Evolutionary conservation across 2,329 filamentous ascomycete species (phyloP), one percentile per base, ranked within the genome.

Genomic region (Eutypella sp.): DNA sequence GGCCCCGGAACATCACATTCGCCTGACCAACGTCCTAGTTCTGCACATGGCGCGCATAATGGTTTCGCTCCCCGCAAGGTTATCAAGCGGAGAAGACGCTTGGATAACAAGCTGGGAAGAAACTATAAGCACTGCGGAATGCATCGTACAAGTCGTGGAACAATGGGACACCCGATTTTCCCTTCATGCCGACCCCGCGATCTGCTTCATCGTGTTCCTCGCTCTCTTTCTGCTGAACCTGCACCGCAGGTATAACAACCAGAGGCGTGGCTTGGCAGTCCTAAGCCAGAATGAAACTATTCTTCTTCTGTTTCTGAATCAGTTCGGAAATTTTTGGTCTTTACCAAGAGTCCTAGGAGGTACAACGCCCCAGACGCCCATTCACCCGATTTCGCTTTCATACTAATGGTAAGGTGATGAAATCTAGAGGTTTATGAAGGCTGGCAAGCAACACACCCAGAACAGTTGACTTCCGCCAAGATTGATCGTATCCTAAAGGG

Each of bases 131-230:
- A 42, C 47, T n/a, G 63, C 57, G 25, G 59, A 64, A 33, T 59
- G 66, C 41, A 57, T 67, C 19, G 57, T 59, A 2, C 46, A 47
- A 3, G 38, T 64, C 2, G 54, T 58, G 1, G 53, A 54, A 23
- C 55, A 67, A 27, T 68, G 65, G 65, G 54, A 65, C 42, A 59
- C 54, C 31, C 51, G 57, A 5, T 61, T 58, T 40, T 62, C 53
- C 23, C 46, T 57, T 25, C 52, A 49, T 3, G 61, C 64, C 4
- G 63, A 67, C 40, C 64, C 65, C 9, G 65, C 63, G n/a, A 58
- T 67, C 36, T 60, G 55, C 27, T 57, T 67, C 25, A 63, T 61
- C 16, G 46, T 60, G n/a, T 61, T 59, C 25, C 49, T 55, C 8
- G 55, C 58, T 20, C 53, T 67, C 8, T 54, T 57, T 31, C 47